phyloP scores from a whole-genome alignment of 257 asterid species.

The Capsicum pubescens region DNA sequence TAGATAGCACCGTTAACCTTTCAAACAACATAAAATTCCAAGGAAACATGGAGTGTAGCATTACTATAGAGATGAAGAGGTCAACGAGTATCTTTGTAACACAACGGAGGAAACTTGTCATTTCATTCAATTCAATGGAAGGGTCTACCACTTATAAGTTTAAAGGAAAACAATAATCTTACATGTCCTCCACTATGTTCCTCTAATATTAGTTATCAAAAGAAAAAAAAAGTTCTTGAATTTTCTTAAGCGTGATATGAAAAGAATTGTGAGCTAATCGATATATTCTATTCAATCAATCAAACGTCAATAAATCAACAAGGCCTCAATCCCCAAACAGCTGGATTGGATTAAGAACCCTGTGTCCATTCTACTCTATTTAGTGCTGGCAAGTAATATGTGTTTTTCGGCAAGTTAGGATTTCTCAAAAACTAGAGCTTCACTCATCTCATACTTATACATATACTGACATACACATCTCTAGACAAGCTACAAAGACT shows the following conservation, averaged over 20 bases:
- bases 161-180: not conserved
- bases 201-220: not conserved
- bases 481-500: not conserved
- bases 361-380: not conserved
- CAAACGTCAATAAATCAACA: not conserved
- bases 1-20: not conserved
- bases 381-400: not conserved
- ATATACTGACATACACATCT: not conserved
- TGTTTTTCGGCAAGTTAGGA: not conserved
- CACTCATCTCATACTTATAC: not conserved
- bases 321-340: not conserved
- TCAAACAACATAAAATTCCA: not conserved
- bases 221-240: not conserved
- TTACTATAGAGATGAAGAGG: not conserved
- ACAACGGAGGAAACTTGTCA: not conserved
- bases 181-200: not conserved
- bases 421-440: not conserved
- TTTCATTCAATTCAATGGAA: not conserved
- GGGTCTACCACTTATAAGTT: not conserved
- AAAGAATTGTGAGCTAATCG: not conserved
- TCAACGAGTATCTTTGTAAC: not conserved
- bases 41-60: not conserved
- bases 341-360: not conserved
- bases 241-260: not conserved
- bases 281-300: not conserved